These are phyloP conservation scores for Ophiostoma tasmaniense DNA, from an alignment of 2,329 filamentous ascomycete species.

Conservation along the genomic window DNA sequence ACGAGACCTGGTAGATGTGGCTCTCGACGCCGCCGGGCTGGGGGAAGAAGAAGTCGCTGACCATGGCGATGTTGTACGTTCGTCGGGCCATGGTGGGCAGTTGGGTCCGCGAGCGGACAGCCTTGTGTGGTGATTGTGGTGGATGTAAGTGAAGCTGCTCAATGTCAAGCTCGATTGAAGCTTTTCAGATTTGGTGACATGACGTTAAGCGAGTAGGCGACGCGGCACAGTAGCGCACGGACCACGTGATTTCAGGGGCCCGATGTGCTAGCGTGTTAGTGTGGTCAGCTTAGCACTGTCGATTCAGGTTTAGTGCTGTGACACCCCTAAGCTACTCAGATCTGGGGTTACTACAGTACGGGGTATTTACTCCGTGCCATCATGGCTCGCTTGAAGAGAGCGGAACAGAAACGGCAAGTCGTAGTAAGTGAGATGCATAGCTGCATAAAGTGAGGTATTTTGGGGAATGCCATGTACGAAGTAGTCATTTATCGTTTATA, in stretches of 20 bases:
- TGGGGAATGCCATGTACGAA: neutral
- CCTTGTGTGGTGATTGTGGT: neutral
- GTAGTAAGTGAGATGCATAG: neutral
- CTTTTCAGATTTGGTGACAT: neutral
- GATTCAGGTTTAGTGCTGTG: neutral
- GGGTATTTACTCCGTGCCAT: neutral
- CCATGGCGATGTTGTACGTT: slow-evolving; percentile 73
- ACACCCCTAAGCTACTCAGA: neutral
- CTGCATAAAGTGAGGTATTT: neutral
- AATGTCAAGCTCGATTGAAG: neutral
- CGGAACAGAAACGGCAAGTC: neutral
- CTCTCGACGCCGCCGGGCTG: slow-evolving; percentile 94
- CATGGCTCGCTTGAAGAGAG: neutral
- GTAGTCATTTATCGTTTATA: neutral
- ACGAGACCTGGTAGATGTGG: slow-evolving; percentile 95
- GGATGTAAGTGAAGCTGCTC: neutral
- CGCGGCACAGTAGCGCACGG: neutral
- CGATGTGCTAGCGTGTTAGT: neutral
- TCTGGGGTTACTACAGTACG: neutral
- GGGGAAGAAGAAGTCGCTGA: slow-evolving; percentile 98
- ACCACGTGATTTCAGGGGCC: neutral
- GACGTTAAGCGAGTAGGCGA: neutral
- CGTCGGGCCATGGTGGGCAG: slow-evolving; percentile 40
- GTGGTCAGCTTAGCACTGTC: neutral
- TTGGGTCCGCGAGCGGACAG: neutral